phyloP scores from a whole-genome alignment of 306 rosid genomes.

The peach (Prunus persica) region DNA sequence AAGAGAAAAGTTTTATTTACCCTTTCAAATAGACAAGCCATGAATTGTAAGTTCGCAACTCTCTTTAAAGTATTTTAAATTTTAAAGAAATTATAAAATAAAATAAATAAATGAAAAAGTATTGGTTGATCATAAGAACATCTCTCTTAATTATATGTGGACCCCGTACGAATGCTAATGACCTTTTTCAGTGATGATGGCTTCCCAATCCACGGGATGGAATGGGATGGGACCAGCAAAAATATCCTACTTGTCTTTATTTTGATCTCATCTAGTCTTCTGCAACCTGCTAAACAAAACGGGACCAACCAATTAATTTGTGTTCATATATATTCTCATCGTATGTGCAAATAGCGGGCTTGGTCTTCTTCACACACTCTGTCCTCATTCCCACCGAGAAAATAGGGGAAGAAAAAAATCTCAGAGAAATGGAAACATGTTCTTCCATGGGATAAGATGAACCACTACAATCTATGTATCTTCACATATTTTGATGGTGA shows the following conservation, averaged over 20 bases:
- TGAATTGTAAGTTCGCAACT: too few species aligned
- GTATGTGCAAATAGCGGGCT: too few species aligned
- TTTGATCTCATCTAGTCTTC: neutral
- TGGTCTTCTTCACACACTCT: neutral
- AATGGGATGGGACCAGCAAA: neutral
- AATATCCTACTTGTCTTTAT: neutral
- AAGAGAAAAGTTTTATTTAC: too few species aligned
- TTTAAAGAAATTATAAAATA: too few species aligned
- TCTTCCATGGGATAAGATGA: slow-evolving; percentile 25
- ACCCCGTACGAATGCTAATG: too few species aligned
- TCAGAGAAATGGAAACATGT: neutral
- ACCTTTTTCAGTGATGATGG: neutral
- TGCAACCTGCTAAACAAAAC: neutral
- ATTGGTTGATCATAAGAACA: too few species aligned
- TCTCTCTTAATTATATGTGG: too few species aligned
- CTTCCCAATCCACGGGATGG: neutral
- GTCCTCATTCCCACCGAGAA: neutral
- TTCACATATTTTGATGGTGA: slow-evolving; percentile 29
- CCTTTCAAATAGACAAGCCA: too few species aligned
- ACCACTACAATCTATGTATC: slow-evolving; percentile 33
- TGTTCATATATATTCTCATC: too few species aligned
- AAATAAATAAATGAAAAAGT: too few species aligned
- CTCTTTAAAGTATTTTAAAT: too few species aligned
- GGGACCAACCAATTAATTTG: neutral
- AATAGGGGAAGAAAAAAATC: neutral